Evolutionary conservation across 495 filamentous ascomycete genomes (phyloP).

Genomic region (Xylaria intraflava): DNA sequence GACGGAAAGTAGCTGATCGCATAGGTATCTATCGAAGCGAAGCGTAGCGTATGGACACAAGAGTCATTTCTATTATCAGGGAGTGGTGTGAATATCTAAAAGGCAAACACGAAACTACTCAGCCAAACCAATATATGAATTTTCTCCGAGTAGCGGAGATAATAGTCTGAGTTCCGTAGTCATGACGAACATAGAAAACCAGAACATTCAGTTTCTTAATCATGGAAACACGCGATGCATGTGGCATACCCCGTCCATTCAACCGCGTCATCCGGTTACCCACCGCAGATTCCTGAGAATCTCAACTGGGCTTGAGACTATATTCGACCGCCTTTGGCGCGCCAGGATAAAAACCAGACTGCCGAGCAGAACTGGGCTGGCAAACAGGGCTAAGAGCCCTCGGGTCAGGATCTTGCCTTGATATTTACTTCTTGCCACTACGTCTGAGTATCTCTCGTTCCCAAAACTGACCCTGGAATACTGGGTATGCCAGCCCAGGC

Average conservation of each 20-base stretch:
- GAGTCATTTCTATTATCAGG: too few species aligned
- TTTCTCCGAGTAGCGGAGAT: too few species aligned
- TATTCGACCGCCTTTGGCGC: conserved; percentile 1
- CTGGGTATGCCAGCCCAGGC: conserved; percentile 80
- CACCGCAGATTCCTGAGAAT: neutral
- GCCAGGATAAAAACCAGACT: conserved; percentile 17
- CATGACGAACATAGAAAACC: too few species aligned
- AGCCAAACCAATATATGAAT: too few species aligned
- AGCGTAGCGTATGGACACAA: too few species aligned
- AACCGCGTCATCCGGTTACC: neutral
- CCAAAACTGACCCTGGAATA: conserved; percentile 91
- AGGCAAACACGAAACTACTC: too few species aligned
- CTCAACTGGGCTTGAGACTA: conserved; percentile 7
- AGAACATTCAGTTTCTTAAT: too few species aligned
- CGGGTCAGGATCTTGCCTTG: conserved; percentile 59
- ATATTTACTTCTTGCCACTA: conserved; percentile 56
- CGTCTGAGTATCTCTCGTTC: conserved; percentile 83
- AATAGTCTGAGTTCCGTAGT: too few species aligned
- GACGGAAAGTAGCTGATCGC: too few species aligned
- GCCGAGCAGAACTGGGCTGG: conserved; percentile 26
- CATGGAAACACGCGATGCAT: neutral
- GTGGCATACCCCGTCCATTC: neutral
- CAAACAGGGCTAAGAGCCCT: conserved; percentile 20
- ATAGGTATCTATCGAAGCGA: too few species aligned
- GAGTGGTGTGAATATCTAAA: too few species aligned